Evolutionary conservation across 1,284 basidiomycete genomes (phyloP).

Genomic region (Thecaphora thlaspeos): DNA sequence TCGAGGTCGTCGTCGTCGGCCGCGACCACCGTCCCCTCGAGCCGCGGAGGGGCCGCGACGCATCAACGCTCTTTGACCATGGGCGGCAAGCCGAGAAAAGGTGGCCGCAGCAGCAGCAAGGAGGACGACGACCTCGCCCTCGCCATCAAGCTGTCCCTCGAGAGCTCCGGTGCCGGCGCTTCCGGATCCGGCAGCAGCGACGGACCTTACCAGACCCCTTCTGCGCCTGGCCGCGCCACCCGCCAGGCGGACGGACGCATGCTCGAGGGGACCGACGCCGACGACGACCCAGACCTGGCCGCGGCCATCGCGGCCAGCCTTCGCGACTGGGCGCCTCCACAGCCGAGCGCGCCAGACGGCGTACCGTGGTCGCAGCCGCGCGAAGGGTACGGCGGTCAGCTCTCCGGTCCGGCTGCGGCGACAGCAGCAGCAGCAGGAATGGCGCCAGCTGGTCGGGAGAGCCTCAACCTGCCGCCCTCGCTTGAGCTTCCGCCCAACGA

Average conservation of each 20-base stretch:
- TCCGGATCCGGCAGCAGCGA: conserved; percentile 6
- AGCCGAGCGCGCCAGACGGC: conserved; percentile 43
- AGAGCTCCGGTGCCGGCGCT: conserved; percentile 25
- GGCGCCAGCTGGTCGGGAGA: not conserved
- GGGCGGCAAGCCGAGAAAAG: conserved; percentile 20
- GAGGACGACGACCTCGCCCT: conserved; percentile 87
- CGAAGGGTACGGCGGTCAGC: not conserved
- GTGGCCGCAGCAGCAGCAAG: conserved; percentile 55
- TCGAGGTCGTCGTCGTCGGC: conserved; percentile 24
- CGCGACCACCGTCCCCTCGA: conserved; percentile 21
- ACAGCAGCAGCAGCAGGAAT: not conserved
- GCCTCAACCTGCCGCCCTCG: conserved; percentile 36
- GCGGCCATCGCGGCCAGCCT: conserved; percentile 95
- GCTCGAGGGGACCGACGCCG: conserved; percentile 64
- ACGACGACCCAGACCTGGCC: conserved; percentile 86
- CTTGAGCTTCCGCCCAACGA: conserved; percentile 49
- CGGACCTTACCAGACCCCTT: conserved; percentile 66
- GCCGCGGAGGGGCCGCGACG: conserved; percentile 40
- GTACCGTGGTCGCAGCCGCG: conserved; percentile 8
- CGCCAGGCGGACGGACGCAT: conserved; percentile 64
- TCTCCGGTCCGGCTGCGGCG: conserved; percentile 15
- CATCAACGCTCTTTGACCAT: conserved; percentile 53
- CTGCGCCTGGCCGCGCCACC: conserved; percentile 60
- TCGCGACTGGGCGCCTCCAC: conserved; percentile 64
- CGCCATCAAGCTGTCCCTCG: conserved; percentile 86